Evolutionary conservation across 192 early-diverging fungal species (phyloP).

Genomic region (Entophlyctis luteolus): DNA sequence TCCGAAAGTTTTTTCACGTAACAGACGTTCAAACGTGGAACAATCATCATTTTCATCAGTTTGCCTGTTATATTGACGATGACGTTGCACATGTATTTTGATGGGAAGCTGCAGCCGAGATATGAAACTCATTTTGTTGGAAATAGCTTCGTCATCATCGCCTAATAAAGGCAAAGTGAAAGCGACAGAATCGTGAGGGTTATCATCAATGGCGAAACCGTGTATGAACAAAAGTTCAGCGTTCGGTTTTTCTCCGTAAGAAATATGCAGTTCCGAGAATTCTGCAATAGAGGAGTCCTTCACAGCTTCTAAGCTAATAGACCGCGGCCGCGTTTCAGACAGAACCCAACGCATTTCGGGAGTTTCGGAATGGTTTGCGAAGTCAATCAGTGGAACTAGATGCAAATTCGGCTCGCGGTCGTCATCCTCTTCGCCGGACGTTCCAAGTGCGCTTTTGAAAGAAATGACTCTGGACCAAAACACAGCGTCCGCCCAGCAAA

Average conservation of each 20-base stretch:
- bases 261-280: conserved; percentile 52
- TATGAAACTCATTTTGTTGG: conserved; percentile 10
- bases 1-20: background rate
- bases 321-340: conserved; percentile 32
- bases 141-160: background rate
- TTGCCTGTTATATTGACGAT: background rate
- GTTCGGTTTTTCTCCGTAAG: conserved; percentile 68
- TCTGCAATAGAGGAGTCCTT: background rate
- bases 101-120: background rate
- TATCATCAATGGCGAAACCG: conserved; percentile 58
- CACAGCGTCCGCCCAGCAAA: conserved; percentile 63
- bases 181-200: conserved; percentile 37
- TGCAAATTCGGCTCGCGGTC: conserved; percentile 40
- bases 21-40: background rate
- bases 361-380: conserved; percentile 63
- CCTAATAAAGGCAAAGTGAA: conserved; percentile 34
- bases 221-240: conserved; percentile 67
- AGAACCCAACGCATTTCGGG: conserved; percentile 60
- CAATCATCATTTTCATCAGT: background rate
- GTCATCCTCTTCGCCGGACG: background rate
- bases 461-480: conserved; percentile 64
- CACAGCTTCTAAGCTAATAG: conserved; percentile 24
- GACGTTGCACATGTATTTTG: background rate
- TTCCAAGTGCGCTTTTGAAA: conserved; percentile 34
- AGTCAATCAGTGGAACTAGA: conserved; percentile 67